Conservation (phyloP, 768 basidiomycete genomes). For the Lyophyllum decastes region DNA sequence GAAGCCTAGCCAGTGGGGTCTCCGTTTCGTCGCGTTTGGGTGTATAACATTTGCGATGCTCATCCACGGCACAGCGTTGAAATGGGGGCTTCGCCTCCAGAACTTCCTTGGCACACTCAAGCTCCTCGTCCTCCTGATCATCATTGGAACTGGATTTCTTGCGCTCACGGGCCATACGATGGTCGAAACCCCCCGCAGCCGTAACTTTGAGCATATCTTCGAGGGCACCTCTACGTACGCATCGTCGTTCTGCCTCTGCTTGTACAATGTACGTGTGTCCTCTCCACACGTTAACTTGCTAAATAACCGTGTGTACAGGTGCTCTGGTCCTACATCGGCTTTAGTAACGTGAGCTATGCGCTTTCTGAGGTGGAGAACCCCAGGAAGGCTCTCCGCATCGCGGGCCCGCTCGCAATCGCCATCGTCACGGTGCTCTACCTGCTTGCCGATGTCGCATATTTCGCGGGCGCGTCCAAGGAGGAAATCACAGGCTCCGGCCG, state of each 20-base stretch:
- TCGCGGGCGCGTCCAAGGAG: slow-evolving; percentile 63
- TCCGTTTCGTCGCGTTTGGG: slow-evolving; percentile 35
- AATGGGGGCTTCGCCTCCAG: slow-evolving; percentile 60
- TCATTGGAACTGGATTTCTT: slow-evolving; percentile 51
- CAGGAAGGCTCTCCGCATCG: slow-evolving; percentile 57
- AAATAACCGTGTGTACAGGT: too few species aligned
- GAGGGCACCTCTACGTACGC: slow-evolving; percentile 46
- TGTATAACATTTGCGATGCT: slow-evolving; percentile 38
- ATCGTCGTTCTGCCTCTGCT: slow-evolving; percentile 46
- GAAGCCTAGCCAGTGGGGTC: slow-evolving; percentile 29
- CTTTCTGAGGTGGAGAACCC: slow-evolving; percentile 66
- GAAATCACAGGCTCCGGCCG: slow-evolving; percentile 61
- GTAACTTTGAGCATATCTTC: slow-evolving; percentile 33
- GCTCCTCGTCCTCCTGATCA: slow-evolving; percentile 45
- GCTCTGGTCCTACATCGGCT: slow-evolving; percentile 58
- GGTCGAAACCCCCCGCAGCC: slow-evolving; percentile 32
- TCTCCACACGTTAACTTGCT: too few species aligned
- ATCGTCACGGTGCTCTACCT: slow-evolving; percentile 60
- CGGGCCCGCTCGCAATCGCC: slow-evolving; percentile 60
- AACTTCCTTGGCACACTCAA: slow-evolving; percentile 65
- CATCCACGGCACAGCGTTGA: slow-evolving; percentile 45
- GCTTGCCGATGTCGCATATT: slow-evolving; percentile 65
- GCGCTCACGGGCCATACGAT: slow-evolving; percentile 37
- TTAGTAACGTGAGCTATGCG: slow-evolving; percentile 68
- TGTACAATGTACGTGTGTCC: slow-evolving; percentile 21